A percentile compares a stretch with the other conserved stretches of the same genome.
Evolutionary conservation across 2,329 filamentous ascomycete genomes (phyloP).

Genomic region (Phialocephala sp.): DNA sequence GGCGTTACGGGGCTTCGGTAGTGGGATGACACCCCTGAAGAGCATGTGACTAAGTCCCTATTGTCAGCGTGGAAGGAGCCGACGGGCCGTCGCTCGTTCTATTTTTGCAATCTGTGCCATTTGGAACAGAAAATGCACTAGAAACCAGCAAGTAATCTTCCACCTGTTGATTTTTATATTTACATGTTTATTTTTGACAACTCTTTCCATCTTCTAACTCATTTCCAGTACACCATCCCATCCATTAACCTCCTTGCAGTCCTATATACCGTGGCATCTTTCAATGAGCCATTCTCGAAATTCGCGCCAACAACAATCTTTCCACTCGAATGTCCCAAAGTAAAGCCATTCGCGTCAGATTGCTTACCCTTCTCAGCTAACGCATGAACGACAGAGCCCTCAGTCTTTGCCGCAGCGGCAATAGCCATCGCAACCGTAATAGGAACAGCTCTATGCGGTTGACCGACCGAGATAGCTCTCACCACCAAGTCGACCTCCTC

Average conservation of each 20-base stretch:
- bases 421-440: constrained; percentile 58
- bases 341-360: constrained; percentile 44
- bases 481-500: constrained; percentile 47
- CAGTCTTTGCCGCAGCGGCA: constrained; percentile 53
- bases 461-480: constrained; percentile 60
- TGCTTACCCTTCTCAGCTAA: constrained; percentile 34
- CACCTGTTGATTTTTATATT: neutral
- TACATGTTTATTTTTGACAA: neutral
- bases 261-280: constrained; percentile 51
- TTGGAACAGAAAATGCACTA: no score
- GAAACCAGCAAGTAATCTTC: neutral
- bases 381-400: constrained; percentile 47
- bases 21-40: neutral
- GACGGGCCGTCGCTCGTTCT: neutral
- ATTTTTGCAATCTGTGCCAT: neutral
- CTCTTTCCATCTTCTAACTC: constrained; percentile 5
- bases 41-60: neutral
- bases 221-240: constrained; percentile 50
- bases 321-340: constrained; percentile 54
- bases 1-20: neutral
- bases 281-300: constrained; percentile 46
- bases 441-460: constrained; percentile 61
- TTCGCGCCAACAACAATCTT: constrained; percentile 50
- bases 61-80: neutral
- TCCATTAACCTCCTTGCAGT: constrained; percentile 56